Conservation (phyloP, 2,329 filamentous ascomycete genomes). For the Penicillium vulpinum region DNA sequence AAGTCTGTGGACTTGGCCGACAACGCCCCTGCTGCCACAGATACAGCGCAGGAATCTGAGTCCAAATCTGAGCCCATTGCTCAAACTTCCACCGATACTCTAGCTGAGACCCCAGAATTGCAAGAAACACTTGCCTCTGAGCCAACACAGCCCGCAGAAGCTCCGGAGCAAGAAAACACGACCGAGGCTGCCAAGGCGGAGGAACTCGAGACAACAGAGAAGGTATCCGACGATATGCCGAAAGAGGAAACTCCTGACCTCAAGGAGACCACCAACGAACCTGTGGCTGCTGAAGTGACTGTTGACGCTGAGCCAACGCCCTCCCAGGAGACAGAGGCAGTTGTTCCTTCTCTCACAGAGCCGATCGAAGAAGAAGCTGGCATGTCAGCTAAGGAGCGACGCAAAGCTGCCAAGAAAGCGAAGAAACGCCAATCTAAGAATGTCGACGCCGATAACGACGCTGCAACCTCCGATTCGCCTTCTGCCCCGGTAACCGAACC, state of each 20-base stretch:
- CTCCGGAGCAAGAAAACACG: not conserved
- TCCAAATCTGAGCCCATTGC: slow-evolving; percentile 3
- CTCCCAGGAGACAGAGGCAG: slow-evolving; percentile 3
- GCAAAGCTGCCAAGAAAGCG: slow-evolving; percentile 54
- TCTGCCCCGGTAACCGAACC: slow-evolving; percentile 14
- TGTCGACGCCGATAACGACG: slow-evolving; percentile 23
- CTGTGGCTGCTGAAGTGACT: not conserved
- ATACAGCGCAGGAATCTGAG: slow-evolving; percentile 10
- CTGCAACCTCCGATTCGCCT: slow-evolving; percentile 2
- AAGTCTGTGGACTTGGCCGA: slow-evolving; percentile 21
- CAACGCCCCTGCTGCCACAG: slow-evolving; percentile 4
- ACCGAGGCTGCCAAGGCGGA: slow-evolving; percentile 8
- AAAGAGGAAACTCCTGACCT: slow-evolving; percentile 20
- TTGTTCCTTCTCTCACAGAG: slow-evolving; percentile 1
- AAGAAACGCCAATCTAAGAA: slow-evolving; percentile 39
- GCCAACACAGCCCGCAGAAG: not conserved
- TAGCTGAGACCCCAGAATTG: not conserved
- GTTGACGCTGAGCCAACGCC: slow-evolving; percentile 4
- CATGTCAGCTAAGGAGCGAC: slow-evolving; percentile 41
- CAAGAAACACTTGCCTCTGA: not conserved
- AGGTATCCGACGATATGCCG: not conserved
- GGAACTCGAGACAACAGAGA: slow-evolving; percentile 15
- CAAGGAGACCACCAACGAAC: slow-evolving; percentile 9
- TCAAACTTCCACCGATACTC: slow-evolving; percentile 1
- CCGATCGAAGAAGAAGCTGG: slow-evolving; percentile 21